Conservation (phyloP, 441 rosid genomes). For the Pelargonium fulgidum region DNA sequence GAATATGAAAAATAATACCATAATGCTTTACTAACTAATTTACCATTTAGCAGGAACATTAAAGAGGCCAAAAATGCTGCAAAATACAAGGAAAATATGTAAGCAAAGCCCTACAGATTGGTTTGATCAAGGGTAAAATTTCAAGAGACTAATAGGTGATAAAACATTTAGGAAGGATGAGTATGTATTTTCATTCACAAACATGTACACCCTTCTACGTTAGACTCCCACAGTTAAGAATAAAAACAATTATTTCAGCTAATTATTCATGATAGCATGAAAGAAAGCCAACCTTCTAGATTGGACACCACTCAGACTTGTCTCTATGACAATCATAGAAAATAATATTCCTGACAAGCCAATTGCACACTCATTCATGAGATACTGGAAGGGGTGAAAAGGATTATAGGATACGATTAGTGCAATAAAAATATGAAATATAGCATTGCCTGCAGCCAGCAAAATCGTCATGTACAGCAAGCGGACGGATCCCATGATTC, state of each 20-base stretch:
- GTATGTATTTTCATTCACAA: not conserved
- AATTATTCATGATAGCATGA: not conserved
- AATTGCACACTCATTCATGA: constrained; percentile 77
- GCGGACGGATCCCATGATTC: constrained; percentile 91
- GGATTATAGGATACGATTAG: constrained; percentile 60
- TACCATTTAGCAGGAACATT: constrained; percentile 90
- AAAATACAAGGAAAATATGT: constrained; percentile 25
- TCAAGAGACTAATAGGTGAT: not conserved
- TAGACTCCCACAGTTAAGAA: not conserved
- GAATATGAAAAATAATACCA: not conserved
- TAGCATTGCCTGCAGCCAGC: constrained; percentile 75
- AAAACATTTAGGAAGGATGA: not conserved
- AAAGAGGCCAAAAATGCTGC: constrained; percentile 95
- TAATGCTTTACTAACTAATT: constrained; percentile 15
- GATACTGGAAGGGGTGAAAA: constrained; percentile 28
- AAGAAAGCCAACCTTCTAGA: constrained; percentile 62
- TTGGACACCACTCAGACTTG: constrained; percentile 83
- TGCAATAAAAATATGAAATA: constrained; percentile 69
- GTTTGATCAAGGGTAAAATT: not conserved
- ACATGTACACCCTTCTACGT: not conserved
- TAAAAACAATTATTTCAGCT: not conserved
- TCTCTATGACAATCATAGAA: constrained; percentile 87
- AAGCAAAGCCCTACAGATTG: not conserved
- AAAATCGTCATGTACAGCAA: constrained; percentile 58
- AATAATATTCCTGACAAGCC: constrained; percentile 90